phyloP scores from a whole-genome alignment of 345 rosid species.

The Acer saccharum region DNA sequence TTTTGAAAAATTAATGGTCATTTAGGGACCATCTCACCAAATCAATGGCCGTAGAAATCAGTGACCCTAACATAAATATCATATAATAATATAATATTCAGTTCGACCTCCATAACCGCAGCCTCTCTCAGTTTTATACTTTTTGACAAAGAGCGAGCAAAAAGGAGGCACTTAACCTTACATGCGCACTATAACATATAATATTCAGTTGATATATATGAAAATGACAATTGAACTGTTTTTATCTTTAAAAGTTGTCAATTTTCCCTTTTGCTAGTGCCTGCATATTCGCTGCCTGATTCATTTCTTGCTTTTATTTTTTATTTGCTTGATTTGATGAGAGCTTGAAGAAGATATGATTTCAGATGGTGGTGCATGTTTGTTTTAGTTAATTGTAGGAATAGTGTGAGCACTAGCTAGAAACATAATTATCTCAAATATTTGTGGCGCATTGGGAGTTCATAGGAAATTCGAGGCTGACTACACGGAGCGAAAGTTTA shows the following conservation, averaged over 20 bases:
- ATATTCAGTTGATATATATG: not conserved
- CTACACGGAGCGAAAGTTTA: no score
- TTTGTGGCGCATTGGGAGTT: not conserved
- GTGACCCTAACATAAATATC: no score
- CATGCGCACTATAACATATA: not conserved
- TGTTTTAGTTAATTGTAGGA: not conserved
- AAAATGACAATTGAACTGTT: not conserved
- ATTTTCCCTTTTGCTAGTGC: not conserved
- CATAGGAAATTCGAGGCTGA: no score
- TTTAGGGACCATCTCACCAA: no score
- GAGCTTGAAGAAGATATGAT: not conserved
- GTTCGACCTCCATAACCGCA: not conserved
- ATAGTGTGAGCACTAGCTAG: not conserved
- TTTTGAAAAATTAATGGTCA: no score
- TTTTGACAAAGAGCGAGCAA: not conserved
- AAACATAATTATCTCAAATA: no score
- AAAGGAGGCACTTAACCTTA: not conserved
- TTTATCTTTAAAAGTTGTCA: not conserved
- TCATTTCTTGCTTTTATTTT: no score
- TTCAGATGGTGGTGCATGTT: not conserved
- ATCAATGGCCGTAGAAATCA: no score
- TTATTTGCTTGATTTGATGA: not conserved
- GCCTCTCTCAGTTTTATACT: not conserved
- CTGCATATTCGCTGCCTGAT: not conserved
- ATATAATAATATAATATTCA: no score